Evolutionary conservation across 2,329 filamentous ascomycete genomes (phyloP), one percentile per base, ranked within the genome.

Genomic region (Cercospora berteroae): DNA sequence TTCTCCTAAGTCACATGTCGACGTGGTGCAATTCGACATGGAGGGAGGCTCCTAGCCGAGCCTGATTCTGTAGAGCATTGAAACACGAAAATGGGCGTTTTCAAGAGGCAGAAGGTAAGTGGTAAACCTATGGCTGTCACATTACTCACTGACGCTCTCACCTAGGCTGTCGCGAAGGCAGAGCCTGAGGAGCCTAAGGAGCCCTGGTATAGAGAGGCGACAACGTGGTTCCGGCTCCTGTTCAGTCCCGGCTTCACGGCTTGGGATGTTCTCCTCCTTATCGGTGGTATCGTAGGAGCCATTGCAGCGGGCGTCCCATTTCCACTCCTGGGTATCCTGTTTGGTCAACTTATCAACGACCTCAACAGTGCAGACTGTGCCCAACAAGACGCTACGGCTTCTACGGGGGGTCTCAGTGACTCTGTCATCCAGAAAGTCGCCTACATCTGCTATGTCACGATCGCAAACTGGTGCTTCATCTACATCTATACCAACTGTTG

Each of bases 401-500:
- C 70, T 70, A n/a, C 76, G 64, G 68, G 73, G 8, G 71, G 73
- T 33, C 78, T 83, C 48, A 80, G 85, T 67, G 69, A 73, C 44
- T 76, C 76, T 29, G 83, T 89, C 69, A 84, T 88, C 74, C 74
- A 79, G 60, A 89, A 87, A 73, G 85, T 92, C 44, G 76, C 90
- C 10, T 71, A 74, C 72, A 85, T 91, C 23, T 84, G 89, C 13
- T 89, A 89, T 74, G 83, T 91, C 42, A 86, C 86, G 20, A 85
- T 89, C 66, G 88, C 84, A 29, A 93, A 71, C 48, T 71, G 65
- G 63, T 67, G 64, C 39, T 69, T 71, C 67, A 89, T 91, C 70
- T 92, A 91, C 76, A 78, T 83, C 63, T 86, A 91, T 74, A 82
- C 88, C 31, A 80, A 86, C 9, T 89, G 85, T 71, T 91, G 88